Evolutionary conservation across 179 eudicot genomes (phyloP), one percentile per base, ranked within the genome.

Genomic region (Beta lomatogona): DNA sequence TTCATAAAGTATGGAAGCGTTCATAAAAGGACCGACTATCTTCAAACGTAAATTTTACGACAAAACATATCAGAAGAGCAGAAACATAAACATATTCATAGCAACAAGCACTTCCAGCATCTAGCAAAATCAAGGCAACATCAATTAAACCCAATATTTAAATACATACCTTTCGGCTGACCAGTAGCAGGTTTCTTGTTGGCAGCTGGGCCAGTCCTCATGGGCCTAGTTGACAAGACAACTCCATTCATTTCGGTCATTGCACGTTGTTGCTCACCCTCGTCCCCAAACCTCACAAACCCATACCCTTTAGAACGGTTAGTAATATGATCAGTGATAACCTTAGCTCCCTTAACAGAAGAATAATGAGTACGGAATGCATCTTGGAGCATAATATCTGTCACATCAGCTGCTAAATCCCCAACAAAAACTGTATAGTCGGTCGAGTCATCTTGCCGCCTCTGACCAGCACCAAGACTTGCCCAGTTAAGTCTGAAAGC

Each of bases 271-370:
- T 89, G 92, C 88, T 94, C 98, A 85, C 78, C 86, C 74, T 94
- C 97, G 84, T 94, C 98, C n/a, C 90, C 91, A 85, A 94, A 94
- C 86, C 92, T 91, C 74, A 94, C 97, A 89, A 94, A 94, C 73
- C 98, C 98, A 79, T 94, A 94, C 77, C 98, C 95, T 88, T 93
- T 94, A 19, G 98, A 90, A 72, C 98, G 93, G 16, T 95, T 92
- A 50, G 94, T 89, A 31, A 85, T 85, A 61, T 93, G 84, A 87
- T 94, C 98, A 75, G 93, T 86, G 46, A 94, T 93, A 14, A 94
- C 98, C 86, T 93, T 94, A 60, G 98, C 98, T 73, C 95, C 95
- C 86, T 89, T 93, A 48, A 94, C 94, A 64, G 98, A 93, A 41
- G 93, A 83, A 81, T 89, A 94, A 82, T 86, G 90, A 77, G 86